Evolutionary conservation across 495 filamentous ascomycete species (phyloP).

Genomic region (Hyaloscypha variabilis): DNA sequence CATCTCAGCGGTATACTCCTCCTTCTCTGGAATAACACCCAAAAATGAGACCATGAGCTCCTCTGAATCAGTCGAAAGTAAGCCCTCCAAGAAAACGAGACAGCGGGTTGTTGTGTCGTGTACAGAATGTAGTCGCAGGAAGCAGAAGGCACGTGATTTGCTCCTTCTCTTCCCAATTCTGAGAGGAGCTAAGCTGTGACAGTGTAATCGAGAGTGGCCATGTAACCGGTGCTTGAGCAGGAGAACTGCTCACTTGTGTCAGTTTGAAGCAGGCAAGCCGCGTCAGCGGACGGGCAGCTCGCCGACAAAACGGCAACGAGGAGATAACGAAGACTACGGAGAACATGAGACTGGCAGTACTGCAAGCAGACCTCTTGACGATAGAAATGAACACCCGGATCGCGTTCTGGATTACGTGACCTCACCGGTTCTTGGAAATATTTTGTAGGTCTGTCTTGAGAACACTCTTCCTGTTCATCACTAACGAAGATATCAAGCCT

Average conservation of each 20-base stretch:
- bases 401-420: background rate
- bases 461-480: background rate
- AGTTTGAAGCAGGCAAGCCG: background rate
- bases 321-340: background rate
- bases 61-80: too few relatives aligned
- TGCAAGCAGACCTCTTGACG: background rate
- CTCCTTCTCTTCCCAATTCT: too few relatives aligned
- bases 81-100: too few relatives aligned
- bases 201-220: conserved; percentile 10
- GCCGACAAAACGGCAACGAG: background rate
- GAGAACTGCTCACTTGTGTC: background rate
- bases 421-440: background rate
- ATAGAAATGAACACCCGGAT: background rate
- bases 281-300: background rate
- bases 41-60: too few relatives aligned
- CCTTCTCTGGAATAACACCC: too few relatives aligned
- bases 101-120: too few relatives aligned
- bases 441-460: background rate
- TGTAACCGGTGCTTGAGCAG: conserved; percentile 11
- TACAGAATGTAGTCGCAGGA: too few relatives aligned
- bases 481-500: background rate
- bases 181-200: background rate
- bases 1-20: too few relatives aligned
- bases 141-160: too few relatives aligned
- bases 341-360: background rate